Base-by-base conservation (phyloP, 1,139 yeast species). In the Suhomyces yuchorum region DNA sequence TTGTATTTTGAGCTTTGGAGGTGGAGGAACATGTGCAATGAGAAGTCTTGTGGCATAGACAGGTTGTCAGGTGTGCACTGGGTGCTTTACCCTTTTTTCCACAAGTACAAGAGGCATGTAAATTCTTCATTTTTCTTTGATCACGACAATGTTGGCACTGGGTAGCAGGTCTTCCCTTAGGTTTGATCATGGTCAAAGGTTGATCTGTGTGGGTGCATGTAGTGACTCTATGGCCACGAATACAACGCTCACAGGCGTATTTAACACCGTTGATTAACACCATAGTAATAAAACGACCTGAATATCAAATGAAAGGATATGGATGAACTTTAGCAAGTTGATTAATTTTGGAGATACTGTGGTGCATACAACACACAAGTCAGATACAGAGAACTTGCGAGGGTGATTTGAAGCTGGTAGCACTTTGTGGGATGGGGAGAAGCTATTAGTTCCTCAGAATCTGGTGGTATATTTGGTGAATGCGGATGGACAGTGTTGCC, bases 221-320 rank as follows among this genome's bases (percentile, higher is more conserved):
- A 2, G 97, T 87, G 36, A 92, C 98, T 49, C 98, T 75, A 63
- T 93, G 98, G 44, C 99, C 99, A 55, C 99, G 78, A 47, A 93
- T 91, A 68, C 99, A 93, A 56, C 97, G 75, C 66, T 88, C 97
- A 66, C 99, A 92, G 50, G 99, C 98, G 68, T 91, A 92, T 65
- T 93, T 92, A 56, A 88, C 85, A 35, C 97, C 97, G 62, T 91
- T 89, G 48, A 92, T 83, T 49, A 87, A 75, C 48, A 92, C 97
- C 97, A 91, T 91, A 14, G 22, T 46, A 12, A 18, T 2, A 4
- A 18, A 18, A n/a, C 26, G 17, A 14, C 32, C 37, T 5, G 28
- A 14, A 3, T 20, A 42, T 36, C 14, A 43, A 43, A 43, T 38
- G 46, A 38, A n/a, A 19, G 46, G 17, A 43, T 37, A 26, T 8